Base-by-base conservation (phyloP, 768 basidiomycete species). In the Kockovaella imperatae region DNA sequence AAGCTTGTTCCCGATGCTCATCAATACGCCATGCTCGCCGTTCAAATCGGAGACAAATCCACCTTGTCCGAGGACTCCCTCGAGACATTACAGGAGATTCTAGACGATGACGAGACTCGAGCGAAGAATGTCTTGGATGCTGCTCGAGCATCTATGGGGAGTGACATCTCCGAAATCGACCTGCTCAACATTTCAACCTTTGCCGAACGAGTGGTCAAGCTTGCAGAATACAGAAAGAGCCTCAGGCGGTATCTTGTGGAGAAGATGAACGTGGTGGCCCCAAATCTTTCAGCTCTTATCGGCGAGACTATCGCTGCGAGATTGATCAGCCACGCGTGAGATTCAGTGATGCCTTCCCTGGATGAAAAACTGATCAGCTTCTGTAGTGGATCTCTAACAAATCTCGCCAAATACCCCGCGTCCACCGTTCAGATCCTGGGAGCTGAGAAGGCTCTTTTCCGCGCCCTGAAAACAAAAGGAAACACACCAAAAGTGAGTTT, bases 251-350 rank as follows among this genome's bases (percentile, higher is more conserved):
- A 96, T 69, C 75, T 96, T 15, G 73, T 85, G 28, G 93, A 96
- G 75, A 97, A 97, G 76, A 97, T 96, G 93, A 89, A 93, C 74
- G 79, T 83, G 24, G 91, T 97, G 46, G 93, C 93, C 10, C 93
- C 93, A 1, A 93, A 84, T 67, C 73, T 95, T 67, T 88, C 88
- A 0, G 86, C 87, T 14, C 76, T 93, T 48, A 79, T 93, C 3
- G 89, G 89, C 26, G 89, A 95, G 73, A 81, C 89, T 40, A 87
- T 95, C 36, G 87, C 87, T 36, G 90, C 90, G 10, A 77, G 89
- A 40, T 74, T 95, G 49, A 95, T 95, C 76, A 87, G 85, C 60
- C 93, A 97, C 67, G 91, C 93, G 67, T 69, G 48, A 59, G 67
- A 58, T 2, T 28, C 7, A 2, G 25, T 35, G 5, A 15, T 43